Conservation (phyloP, 2,329 filamentous ascomycete genomes). For the Arthrobotrys conoides region DNA sequence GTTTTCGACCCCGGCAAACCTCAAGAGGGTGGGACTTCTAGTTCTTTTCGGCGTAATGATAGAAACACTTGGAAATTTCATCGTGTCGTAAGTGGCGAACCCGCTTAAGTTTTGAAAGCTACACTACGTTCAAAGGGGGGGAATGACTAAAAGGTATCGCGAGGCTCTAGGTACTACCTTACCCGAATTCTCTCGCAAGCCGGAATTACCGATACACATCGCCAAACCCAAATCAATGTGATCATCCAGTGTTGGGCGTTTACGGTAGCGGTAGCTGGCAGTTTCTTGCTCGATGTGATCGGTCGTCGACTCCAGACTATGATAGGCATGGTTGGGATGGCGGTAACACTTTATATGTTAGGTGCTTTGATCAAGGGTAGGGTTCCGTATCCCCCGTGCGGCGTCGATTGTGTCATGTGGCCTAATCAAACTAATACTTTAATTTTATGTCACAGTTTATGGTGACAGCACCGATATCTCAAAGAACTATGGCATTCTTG, state of each 20-base stretch:
- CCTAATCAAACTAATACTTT: too few relatives aligned
- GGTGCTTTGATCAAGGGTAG: slow-evolving; percentile 64
- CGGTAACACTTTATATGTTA: slow-evolving; percentile 62
- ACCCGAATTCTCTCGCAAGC: slow-evolving; percentile 65
- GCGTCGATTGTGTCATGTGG: too few relatives aligned
- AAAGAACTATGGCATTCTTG: slow-evolving; percentile 68
- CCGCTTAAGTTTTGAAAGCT: too few relatives aligned
- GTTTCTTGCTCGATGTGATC: slow-evolving; percentile 66
- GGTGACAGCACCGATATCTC: slow-evolving; percentile 66
- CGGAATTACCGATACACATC: slow-evolving; percentile 65
- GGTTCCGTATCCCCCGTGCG: not conserved
- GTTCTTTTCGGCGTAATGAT: slow-evolving; percentile 62
- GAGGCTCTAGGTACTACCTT: slow-evolving; percentile 63
- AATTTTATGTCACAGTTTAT: too few relatives aligned
- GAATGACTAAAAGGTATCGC: not conserved
- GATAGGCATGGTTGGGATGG: slow-evolving; percentile 64
- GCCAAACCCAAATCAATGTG: slow-evolving; percentile 65
- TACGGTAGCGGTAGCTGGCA: slow-evolving; percentile 65
- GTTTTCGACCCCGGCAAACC: slow-evolving; percentile 63
- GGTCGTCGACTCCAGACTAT: slow-evolving; percentile 65
- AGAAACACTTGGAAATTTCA: slow-evolving; percentile 65
- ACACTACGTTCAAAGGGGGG: too few relatives aligned
- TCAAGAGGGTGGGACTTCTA: slow-evolving; percentile 64
- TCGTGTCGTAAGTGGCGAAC: slow-evolving; percentile 64
- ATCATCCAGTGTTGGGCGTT: slow-evolving; percentile 67